A percentile compares a stretch with the other conserved stretches of the same genome.
Conservation (phyloP, 257 asterid species). For the Paraleonurus japonicus region DNA sequence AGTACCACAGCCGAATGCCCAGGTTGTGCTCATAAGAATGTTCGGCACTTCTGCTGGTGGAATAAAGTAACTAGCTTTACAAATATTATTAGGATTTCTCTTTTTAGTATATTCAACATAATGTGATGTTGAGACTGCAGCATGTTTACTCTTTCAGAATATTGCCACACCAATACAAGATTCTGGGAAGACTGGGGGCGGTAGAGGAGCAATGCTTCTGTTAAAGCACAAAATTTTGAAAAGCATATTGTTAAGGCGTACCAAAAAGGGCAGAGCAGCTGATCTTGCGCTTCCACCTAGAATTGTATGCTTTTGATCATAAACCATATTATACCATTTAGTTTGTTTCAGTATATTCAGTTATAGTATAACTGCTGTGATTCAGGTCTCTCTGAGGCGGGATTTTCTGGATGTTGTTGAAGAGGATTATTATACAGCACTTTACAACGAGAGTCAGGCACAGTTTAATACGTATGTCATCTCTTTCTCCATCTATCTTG, state of each 20-base stretch:
- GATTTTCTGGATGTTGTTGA: constrained; percentile 80
- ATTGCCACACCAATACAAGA: constrained; percentile 75
- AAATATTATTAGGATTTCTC: background rate
- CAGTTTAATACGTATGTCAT: constrained; percentile 80
- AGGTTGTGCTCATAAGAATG: constrained; percentile 70
- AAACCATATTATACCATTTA: constrained; percentile 6
- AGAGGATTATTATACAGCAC: constrained; percentile 85
- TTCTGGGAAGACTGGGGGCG: constrained; percentile 46
- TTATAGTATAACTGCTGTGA: constrained; percentile 8
- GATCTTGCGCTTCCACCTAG: constrained; percentile 95
- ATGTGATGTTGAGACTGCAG: constrained; percentile 23
- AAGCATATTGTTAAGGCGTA: constrained; percentile 81
- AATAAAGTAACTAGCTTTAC: constrained; percentile 60
- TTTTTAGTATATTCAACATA: background rate
- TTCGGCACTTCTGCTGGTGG: constrained; percentile 99
- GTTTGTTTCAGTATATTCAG: constrained; percentile 14
- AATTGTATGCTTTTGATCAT: constrained; percentile 51
- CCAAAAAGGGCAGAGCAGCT: constrained; percentile 97
- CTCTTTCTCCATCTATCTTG: constrained; percentile 19
- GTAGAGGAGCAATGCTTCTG: constrained; percentile 80
- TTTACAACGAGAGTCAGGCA: constrained; percentile 87
- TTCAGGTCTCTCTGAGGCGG: constrained; percentile 75
- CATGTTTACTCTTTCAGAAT: constrained; percentile 46
- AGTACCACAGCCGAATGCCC: constrained; percentile 69
- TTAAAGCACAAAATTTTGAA: constrained; percentile 75